Evolutionary conservation across 1,284 basidiomycete species (phyloP).

Genomic region (Irpex rosettiformis): DNA sequence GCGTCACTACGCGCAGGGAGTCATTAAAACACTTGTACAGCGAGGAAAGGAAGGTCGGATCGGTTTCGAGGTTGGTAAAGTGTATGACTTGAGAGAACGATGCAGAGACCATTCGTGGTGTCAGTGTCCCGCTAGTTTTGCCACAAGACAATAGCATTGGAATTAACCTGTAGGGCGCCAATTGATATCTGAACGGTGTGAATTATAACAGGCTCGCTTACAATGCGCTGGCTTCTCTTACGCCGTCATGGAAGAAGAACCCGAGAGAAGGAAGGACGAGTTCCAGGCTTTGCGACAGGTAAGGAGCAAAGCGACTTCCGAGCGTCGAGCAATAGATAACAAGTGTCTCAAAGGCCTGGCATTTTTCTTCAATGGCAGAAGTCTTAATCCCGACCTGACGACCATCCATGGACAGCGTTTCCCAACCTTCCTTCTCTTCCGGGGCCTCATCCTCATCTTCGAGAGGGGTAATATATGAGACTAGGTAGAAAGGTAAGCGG

Average conservation of each 20-base stretch:
- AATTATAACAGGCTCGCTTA: constrained; percentile 32
- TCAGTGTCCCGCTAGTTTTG: constrained; percentile 65
- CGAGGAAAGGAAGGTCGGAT: constrained; percentile 72
- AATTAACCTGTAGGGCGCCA: constrained; percentile 48
- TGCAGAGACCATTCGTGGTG: constrained; percentile 66
- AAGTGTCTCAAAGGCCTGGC: constrained; percentile 81
- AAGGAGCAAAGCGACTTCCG: constrained; percentile 67
- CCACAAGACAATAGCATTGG: constrained; percentile 73
- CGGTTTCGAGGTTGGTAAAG: constrained; percentile 63
- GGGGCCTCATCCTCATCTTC: constrained; percentile 51
- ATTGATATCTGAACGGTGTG: not conserved
- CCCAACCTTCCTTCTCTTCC: constrained; percentile 70
- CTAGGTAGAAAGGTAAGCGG: not conserved
- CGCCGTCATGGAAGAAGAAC: constrained; percentile 81
- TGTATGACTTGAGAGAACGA: constrained; percentile 67
- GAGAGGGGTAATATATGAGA: not conserved
- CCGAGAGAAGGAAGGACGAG: constrained; percentile 67
- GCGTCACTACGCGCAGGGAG: constrained; percentile 51
- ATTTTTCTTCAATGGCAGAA: constrained; percentile 81
- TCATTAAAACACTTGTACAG: constrained; percentile 77
- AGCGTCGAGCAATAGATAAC: constrained; percentile 77
- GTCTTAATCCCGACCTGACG: constrained; percentile 75
- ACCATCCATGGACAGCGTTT: constrained; percentile 72
- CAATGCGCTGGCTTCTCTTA: constrained; percentile 75
- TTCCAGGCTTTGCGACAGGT: constrained; percentile 65